phyloP scores from a whole-genome alignment of 805 yeast genomes.

The Kuraishia floccosa region DNA sequence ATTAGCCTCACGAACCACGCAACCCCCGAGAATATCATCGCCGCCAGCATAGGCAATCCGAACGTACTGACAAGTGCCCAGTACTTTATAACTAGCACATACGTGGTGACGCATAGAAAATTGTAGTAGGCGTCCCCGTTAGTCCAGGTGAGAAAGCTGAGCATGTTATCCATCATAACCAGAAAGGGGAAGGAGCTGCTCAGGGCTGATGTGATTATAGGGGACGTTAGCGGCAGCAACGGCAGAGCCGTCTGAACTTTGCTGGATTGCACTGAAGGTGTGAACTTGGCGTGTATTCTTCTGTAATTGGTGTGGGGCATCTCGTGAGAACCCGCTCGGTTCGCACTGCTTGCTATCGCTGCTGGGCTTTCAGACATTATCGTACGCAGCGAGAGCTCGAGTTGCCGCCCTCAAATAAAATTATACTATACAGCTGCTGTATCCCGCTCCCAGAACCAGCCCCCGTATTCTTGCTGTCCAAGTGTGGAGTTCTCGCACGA shows the following conservation, averaged over 20 bases:
- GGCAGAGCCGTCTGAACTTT: constrained; percentile 6
- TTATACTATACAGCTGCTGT: too few species aligned
- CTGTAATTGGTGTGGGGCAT: too few species aligned
- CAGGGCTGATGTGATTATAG: constrained; percentile 32
- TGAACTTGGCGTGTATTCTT: constrained; percentile 2
- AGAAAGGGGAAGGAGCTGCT: constrained; percentile 36
- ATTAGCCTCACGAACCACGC: constrained; percentile 35
- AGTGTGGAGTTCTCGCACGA: too few species aligned
- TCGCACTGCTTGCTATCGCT: too few species aligned
- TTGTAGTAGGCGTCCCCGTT: constrained; percentile 36
- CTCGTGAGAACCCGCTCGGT: too few species aligned
- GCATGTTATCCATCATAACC: constrained; percentile 27
- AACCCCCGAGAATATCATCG: constrained; percentile 23
- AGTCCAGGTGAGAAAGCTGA: constrained; percentile 44
- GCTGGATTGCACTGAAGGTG: not conserved
- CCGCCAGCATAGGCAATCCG: constrained; percentile 25
- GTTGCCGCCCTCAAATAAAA: too few species aligned
- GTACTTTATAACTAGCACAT: constrained; percentile 26
- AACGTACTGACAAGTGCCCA: constrained; percentile 27
- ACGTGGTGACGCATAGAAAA: constrained; percentile 25
- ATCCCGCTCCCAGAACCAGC: too few species aligned
- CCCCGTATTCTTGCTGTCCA: too few species aligned
- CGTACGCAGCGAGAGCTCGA: too few species aligned
- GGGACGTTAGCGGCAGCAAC: constrained; percentile 17
- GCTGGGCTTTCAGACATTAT: too few species aligned